phyloP scores from a whole-genome alignment of 2,329 filamentous ascomycete species.

The Stenocarpella maydis region DNA sequence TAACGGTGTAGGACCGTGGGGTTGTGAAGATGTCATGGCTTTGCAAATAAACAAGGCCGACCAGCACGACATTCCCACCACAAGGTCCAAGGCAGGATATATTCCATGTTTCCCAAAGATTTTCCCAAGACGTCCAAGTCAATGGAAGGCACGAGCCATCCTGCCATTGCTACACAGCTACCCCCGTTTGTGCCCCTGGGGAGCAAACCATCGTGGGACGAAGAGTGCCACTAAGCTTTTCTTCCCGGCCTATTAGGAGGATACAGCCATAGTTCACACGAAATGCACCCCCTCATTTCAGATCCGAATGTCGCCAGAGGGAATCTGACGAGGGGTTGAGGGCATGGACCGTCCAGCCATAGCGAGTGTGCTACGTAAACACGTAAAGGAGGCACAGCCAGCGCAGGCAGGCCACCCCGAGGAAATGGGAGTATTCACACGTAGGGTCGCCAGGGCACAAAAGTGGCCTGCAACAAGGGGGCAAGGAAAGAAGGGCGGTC shows the following conservation, averaged over 20 bases:
- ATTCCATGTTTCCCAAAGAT: background rate
- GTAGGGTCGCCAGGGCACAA: background rate
- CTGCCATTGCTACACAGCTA: background rate
- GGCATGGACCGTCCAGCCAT: background rate
- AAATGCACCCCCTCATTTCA: background rate
- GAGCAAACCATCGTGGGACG: background rate
- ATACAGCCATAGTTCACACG: background rate
- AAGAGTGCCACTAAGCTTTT: background rate
- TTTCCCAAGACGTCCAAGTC: background rate
- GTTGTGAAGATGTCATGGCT: background rate
- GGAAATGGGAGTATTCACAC: background rate
- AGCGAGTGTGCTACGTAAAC: conserved; percentile 8
- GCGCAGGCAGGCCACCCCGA: background rate
- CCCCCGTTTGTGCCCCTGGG: background rate
- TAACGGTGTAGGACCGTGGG: background rate
- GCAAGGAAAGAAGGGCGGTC: no score
- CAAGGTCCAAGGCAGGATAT: background rate
- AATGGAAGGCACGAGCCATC: background rate
- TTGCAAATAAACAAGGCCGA: conserved; percentile 1
- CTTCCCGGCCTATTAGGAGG: background rate
- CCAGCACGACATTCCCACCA: background rate
- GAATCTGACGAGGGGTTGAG: background rate
- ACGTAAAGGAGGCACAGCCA: conserved; percentile 25
- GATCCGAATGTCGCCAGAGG: background rate
- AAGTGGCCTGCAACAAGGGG: background rate